Conservation (phyloP, 2,329 filamentous ascomycete species). For the Arthrobotrys iridis region DNA sequence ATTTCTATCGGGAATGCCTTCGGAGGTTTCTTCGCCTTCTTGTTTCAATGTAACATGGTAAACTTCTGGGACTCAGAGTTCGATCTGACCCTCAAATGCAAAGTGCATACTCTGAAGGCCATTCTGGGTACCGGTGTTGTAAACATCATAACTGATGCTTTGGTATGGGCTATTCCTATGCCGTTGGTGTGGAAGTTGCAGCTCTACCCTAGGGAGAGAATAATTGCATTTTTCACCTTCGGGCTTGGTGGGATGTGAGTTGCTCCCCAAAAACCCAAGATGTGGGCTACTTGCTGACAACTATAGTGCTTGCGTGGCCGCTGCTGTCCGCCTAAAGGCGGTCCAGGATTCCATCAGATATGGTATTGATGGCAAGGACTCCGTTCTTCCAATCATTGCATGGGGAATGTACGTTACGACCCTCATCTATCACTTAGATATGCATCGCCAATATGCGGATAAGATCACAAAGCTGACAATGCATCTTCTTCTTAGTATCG, state of each 20-base stretch:
- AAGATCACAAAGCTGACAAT: background rate
- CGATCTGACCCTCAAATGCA: slow-evolving; percentile 18
- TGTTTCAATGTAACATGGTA: slow-evolving; percentile 26
- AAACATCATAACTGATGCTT: slow-evolving; percentile 36
- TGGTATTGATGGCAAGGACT: slow-evolving; percentile 30
- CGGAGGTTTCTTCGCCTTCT: slow-evolving; percentile 33
- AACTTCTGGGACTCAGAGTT: slow-evolving; percentile 39
- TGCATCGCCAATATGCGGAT: background rate
- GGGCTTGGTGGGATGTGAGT: slow-evolving; percentile 42
- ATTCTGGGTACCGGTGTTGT: slow-evolving; percentile 42
- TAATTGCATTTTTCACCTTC: slow-evolving; percentile 32
- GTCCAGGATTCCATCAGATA: slow-evolving; percentile 34
- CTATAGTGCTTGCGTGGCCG: slow-evolving; percentile 38
- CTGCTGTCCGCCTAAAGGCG: slow-evolving; percentile 25
- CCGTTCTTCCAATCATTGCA: slow-evolving; percentile 43
- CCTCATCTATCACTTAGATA: too few relatives aligned
- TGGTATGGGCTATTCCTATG: slow-evolving; percentile 46
- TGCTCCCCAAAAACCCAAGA: too few relatives aligned
- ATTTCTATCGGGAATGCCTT: slow-evolving; percentile 24
- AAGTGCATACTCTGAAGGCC: slow-evolving; percentile 24
- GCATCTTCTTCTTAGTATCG: slow-evolving; percentile 5
- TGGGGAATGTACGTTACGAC: slow-evolving; percentile 34
- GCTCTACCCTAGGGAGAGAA: slow-evolving; percentile 32
- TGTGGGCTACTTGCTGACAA: background rate
- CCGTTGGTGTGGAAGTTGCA: slow-evolving; percentile 40